Conservation (phyloP, 2,329 filamentous ascomycete species). For the Ophiostoma himal-ulmi region DNA sequence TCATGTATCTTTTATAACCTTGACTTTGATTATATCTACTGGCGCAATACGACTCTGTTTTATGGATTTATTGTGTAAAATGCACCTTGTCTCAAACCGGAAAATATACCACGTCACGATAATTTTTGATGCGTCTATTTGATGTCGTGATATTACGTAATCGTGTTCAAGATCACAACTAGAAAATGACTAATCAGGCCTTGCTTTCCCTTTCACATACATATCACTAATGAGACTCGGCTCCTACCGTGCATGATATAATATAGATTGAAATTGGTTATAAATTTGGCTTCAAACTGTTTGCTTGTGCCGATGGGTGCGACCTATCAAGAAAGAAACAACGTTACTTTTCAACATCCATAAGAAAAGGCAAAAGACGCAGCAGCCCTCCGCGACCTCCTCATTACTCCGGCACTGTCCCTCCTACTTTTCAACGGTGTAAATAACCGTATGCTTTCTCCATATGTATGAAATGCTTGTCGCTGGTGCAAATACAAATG, state of each 20-base stretch:
- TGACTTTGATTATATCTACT: background rate
- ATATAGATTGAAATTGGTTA: background rate
- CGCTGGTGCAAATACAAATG: background rate
- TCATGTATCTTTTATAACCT: background rate
- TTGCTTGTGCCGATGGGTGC: constrained; percentile 15
- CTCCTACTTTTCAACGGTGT: background rate
- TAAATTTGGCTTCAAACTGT: constrained; percentile 14
- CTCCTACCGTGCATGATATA: background rate
- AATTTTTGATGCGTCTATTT: background rate
- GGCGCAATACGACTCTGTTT: background rate
- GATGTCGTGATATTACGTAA: background rate
- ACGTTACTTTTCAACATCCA: constrained; percentile 18
- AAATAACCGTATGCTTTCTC: constrained; percentile 2
- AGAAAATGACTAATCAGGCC: background rate
- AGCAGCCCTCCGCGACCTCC: background rate
- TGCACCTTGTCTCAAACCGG: background rate
- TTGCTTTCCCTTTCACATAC: background rate
- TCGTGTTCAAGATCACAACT: background rate
- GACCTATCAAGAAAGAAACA: constrained; percentile 18
- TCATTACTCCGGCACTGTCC: constrained; percentile 14
- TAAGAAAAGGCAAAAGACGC: background rate
- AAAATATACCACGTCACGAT: background rate
- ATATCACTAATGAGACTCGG: no score
- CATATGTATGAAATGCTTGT: background rate
- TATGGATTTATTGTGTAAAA: background rate